Percentiles rank a stretch among this genome's conserved stretches.
These are phyloP conservation scores for Myochromella boudieri DNA, from an alignment of 768 basidiomycete genomes.

Conservation along the genomic window DNA sequence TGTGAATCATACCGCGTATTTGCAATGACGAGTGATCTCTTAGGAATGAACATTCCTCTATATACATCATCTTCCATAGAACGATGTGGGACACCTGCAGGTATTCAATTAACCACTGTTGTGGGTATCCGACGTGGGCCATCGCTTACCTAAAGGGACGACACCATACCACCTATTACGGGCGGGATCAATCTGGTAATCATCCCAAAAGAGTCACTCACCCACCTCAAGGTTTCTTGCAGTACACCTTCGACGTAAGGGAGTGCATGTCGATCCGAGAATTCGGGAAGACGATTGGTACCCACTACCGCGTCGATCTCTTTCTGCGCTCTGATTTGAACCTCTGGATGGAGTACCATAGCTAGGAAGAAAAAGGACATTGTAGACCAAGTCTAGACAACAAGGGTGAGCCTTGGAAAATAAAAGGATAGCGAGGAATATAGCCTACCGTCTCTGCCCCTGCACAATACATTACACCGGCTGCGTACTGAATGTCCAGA, in stretches of 20 bases:
- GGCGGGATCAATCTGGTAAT: too few relatives aligned
- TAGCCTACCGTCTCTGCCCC: conserved; percentile 37
- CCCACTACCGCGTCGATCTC: conserved; percentile 41
- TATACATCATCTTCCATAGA: conserved; percentile 35
- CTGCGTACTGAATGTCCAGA: conserved; percentile 20
- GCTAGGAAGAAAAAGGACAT: conserved; percentile 1
- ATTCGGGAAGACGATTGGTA: conserved; percentile 31
- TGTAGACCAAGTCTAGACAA: conserved; percentile 8
- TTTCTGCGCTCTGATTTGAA: conserved; percentile 34
- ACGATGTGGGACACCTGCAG: conserved; percentile 8
- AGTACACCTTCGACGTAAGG: conserved; percentile 36
- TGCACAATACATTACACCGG: conserved; percentile 23
- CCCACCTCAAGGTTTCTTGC: conserved; percentile 24
- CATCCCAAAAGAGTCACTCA: too few relatives aligned
- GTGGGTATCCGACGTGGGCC: neutral
- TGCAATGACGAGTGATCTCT: conserved; percentile 7
- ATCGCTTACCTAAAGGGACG: conserved; percentile 16
- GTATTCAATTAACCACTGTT: neutral
- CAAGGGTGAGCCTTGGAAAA: too few relatives aligned
- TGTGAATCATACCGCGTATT: conserved; percentile 9
- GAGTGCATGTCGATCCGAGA: conserved; percentile 26
- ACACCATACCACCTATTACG: conserved; percentile 20
- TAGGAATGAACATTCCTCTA: conserved; percentile 13
- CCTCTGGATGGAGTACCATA: conserved; percentile 30
- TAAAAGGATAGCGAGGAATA: too few relatives aligned